Conservation (phyloP, 1,284 basidiomycete species). For the Heterobasidion parviporum region DNA sequence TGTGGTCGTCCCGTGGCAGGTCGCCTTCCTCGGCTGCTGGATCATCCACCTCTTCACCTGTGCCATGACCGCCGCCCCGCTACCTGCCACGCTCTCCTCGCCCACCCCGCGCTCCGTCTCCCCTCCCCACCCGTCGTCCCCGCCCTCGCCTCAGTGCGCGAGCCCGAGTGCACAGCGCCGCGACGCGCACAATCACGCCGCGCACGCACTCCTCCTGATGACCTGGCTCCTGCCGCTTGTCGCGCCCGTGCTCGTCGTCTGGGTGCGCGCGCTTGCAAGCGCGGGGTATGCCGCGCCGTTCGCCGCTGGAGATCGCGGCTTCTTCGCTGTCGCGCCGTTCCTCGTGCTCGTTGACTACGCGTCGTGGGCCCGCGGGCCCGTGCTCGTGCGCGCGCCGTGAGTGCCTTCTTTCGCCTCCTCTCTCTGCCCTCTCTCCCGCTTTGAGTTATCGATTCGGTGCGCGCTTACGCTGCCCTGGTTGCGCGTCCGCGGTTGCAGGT, state of each 20-base stretch:
- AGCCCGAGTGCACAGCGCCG: not conserved
- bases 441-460: not conserved
- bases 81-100: constrained; percentile 5
- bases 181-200: constrained; percentile 39
- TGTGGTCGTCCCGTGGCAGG: constrained; percentile 81
- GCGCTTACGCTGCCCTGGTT: not conserved
- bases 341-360: constrained; percentile 54
- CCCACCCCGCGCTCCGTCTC: not conserved
- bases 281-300: constrained; percentile 71
- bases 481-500: constrained; percentile 19
- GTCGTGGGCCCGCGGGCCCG: constrained; percentile 35
- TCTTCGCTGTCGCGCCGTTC: constrained; percentile 59
- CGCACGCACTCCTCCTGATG: constrained; percentile 69
- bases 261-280: constrained; percentile 77
- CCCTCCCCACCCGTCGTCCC: constrained; percentile 1
- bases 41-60: constrained; percentile 67
- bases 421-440: not conserved
- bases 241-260: constrained; percentile 78
- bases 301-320: constrained; percentile 64
- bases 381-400: constrained; percentile 32
- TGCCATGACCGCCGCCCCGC: constrained; percentile 21
- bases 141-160: not conserved
- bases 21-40: constrained; percentile 80
- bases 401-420: constrained; percentile 7
- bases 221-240: constrained; percentile 78